Evolutionary conservation across 2,329 filamentous ascomycete species (phyloP).

Genomic region (Pseudovirgaria hyperparasitica): DNA sequence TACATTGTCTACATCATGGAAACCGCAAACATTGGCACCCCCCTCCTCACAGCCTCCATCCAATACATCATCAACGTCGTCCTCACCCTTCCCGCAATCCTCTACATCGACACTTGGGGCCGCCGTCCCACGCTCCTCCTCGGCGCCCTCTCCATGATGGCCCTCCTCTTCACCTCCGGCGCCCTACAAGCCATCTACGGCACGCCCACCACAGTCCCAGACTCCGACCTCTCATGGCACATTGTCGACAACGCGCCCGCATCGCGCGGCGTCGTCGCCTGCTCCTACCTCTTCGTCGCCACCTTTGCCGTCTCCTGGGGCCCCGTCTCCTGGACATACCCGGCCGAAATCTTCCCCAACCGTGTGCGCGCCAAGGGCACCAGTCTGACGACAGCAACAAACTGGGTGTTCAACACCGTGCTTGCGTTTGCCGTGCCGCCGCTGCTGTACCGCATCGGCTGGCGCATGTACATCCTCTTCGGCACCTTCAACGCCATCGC

Average conservation of each 20-base stretch:
- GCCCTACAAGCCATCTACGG: conserved; percentile 8
- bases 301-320: conserved; percentile 45
- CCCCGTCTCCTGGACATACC: conserved; percentile 39
- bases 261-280: conserved; percentile 45
- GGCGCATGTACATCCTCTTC: conserved; percentile 14
- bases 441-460: conserved; percentile 16
- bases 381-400: conserved; percentile 22
- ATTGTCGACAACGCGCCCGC: conserved; percentile 36
- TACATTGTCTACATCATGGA: conserved; percentile 13
- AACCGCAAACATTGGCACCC: conserved; percentile 36
- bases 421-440: conserved; percentile 21
- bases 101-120: conserved; percentile 41
- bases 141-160: conserved; percentile 40
- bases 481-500: conserved; percentile 11
- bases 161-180: conserved; percentile 8
- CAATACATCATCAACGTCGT: conserved; percentile 45
- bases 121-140: conserved; percentile 38
- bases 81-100: conserved; percentile 41
- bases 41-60: conserved; percentile 40
- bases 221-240: conserved; percentile 36
- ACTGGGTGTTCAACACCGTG: conserved; percentile 25
- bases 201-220: conserved; percentile 6
- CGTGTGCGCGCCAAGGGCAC: conserved; percentile 24
- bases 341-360: conserved; percentile 32
- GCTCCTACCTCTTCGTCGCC: conserved; percentile 51